A percentile compares a stretch with the other conserved stretches of the same genome.
Evolutionary conservation across 2,329 filamentous ascomycete genomes (phyloP).

Genomic region (Juglanconis sp.): DNA sequence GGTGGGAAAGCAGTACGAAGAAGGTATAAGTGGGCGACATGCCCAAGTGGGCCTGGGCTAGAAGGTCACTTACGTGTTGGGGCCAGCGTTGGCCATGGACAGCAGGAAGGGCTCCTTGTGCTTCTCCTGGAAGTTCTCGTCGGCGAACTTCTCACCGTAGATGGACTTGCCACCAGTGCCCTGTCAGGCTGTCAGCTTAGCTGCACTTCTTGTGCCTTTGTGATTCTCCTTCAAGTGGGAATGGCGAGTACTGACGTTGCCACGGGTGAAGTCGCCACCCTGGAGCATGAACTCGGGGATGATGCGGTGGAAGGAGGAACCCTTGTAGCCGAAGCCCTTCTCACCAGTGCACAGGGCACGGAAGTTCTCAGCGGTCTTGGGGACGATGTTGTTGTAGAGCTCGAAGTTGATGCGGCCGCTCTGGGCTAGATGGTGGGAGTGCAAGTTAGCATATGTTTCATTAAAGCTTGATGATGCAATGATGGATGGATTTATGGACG

Average conservation of each 20-base stretch:
- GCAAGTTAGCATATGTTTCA: background rate
- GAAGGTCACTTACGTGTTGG: constrained; percentile 69
- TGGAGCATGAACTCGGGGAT: constrained; percentile 94
- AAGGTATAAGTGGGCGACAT: no score
- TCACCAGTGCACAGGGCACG: constrained; percentile 75
- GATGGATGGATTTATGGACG: background rate
- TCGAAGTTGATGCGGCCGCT: constrained; percentile 80
- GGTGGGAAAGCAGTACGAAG: no score
- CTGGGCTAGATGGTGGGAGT: constrained; percentile 54
- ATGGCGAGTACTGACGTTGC: constrained; percentile 63
- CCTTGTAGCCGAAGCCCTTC: constrained; percentile 79
- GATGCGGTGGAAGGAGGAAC: constrained; percentile 86
- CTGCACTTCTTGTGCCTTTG: background rate
- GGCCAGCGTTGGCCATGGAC: constrained; percentile 93
- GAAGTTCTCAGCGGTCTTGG: constrained; percentile 87
- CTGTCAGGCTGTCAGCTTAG: constrained; percentile 39
- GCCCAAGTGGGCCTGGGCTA: no score
- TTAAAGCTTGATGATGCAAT: background rate
- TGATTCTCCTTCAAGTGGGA: background rate
- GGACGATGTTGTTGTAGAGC: constrained; percentile 81
- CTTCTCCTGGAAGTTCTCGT: constrained; percentile 83
- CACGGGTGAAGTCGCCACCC: constrained; percentile 91
- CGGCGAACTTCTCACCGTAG: constrained; percentile 90
- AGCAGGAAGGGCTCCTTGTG: constrained; percentile 75
- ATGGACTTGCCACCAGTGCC: constrained; percentile 90